A percentile compares a stretch with the other conserved stretches of the same genome.
phyloP scores from a whole-genome alignment of 164 flowering plant species.

The Tetrastigma voinierianum region DNA sequence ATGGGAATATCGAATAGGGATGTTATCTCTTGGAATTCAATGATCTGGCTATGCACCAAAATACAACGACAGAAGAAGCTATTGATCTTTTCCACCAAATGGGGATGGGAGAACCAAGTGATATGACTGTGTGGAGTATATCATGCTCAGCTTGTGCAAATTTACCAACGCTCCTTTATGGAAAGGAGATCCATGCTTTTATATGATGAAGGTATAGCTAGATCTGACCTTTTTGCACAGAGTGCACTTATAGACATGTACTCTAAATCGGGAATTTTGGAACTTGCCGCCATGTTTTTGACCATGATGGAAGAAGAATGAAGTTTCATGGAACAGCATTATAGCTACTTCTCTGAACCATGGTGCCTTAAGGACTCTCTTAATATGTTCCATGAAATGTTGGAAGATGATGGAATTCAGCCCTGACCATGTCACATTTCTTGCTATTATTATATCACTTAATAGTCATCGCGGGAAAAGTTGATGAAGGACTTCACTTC shows the following conservation, averaged over 20 bases:
- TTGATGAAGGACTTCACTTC: constrained; percentile 55
- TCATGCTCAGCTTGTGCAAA: constrained; percentile 76
- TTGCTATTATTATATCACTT: constrained; percentile 72
- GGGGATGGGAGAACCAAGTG: constrained; percentile 37
- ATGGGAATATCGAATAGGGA: constrained; percentile 44
- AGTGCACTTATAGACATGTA: constrained; percentile 82
- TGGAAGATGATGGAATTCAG: constrained; percentile 36
- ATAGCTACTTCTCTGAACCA: constrained; percentile 84
- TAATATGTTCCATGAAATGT: constrained; percentile 52
- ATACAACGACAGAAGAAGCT: constrained; percentile 71
- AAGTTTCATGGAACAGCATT: constrained; percentile 85
- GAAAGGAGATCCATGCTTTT: constrained; percentile 72
- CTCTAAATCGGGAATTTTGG: constrained; percentile 72
- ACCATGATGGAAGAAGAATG: constrained; percentile 60
- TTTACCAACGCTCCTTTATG: constrained; percentile 59
- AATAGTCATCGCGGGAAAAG: constrained; percentile 77
- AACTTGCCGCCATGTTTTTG: constrained; percentile 56
- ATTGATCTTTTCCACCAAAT: constrained; percentile 62
- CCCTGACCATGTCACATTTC: constrained; percentile 89
- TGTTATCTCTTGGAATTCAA: constrained; percentile 72
- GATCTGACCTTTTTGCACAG: constrained; percentile 47
- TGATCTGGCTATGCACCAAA: constrained; percentile 69
- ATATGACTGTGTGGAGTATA: constrained; percentile 63
- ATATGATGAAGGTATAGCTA: constrained; percentile 40
- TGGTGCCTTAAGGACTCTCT: constrained; percentile 55